Evolutionary conservation across 2,329 filamentous ascomycete genomes (phyloP), one percentile per base, ranked within the genome.

Genomic region (Ilyonectria destructans): DNA sequence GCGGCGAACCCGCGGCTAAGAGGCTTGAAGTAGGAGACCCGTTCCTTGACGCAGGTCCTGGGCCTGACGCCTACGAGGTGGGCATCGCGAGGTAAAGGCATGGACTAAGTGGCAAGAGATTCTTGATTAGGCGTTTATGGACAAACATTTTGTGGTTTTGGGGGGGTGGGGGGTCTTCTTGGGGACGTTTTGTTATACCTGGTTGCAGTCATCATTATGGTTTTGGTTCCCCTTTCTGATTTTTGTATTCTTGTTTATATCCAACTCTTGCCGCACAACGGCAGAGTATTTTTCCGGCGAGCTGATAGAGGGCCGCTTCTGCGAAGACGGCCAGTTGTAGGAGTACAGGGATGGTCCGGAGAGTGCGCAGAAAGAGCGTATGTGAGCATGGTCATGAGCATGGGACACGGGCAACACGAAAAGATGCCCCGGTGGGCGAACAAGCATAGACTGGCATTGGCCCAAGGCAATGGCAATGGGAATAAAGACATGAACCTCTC

Each of bases 21-120:
- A 83, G 87, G 77, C 80, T 87, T 58, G 87, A 88, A 75, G 80
- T 87, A 55, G 80, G 80, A 65, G 86, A 87, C 69, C 82, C 84
- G 15, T 85, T 84, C 58, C 67, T 73, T 54, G 74, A 75, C 54
- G 68, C 68, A 29, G 71, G 74, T 29, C 65, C 71, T 8, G 69
- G 69, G 33, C 68, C 71, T 31, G 67, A 69, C 19, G 46, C 68
- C 15, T 61, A 51, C 45, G 63, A 69, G 29, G 65, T 64, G 17
- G 62, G 69, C 23, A 17, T 58, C 40, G 65, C 66, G n/a, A 70
- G 68, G 37, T 70, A 66, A 46, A 35, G 10, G 35, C 31, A 43
- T 46, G 26, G 17, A 15, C 60, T 19, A 8, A 21, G 19, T 56
- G 8, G 31, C 15, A 15, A 13, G 7, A 26, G 57, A 45, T 49